phyloP scores from a whole-genome alignment of 2,329 filamentous ascomycete genomes.

The Hansfordia pulvinata region DNA sequence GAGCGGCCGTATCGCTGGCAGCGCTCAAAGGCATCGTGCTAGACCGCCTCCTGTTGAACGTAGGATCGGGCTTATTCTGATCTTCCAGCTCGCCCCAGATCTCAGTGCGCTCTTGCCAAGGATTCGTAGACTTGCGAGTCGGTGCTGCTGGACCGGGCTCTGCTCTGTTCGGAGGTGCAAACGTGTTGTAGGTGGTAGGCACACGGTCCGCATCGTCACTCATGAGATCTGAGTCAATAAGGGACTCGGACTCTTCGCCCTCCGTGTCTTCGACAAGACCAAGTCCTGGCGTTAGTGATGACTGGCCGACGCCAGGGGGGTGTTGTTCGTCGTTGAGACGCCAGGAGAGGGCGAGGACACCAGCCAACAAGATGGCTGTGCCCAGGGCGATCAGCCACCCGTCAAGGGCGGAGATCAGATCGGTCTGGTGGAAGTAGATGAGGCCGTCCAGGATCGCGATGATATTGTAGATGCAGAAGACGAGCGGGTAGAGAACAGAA shows the following conservation, averaged over 20 bases:
- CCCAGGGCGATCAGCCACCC: conserved; percentile 76
- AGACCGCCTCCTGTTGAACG: conserved; percentile 27
- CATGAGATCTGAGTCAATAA: conserved; percentile 32
- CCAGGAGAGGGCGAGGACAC: conserved; percentile 89
- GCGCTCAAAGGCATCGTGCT: conserved; percentile 28
- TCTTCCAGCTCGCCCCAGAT: conserved; percentile 87
- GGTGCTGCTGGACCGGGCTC: conserved; percentile 24
- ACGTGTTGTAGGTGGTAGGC: conserved; percentile 32
- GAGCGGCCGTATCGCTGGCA: conserved; percentile 23
- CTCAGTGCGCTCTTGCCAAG: conserved; percentile 58
- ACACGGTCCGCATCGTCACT: conserved; percentile 26
- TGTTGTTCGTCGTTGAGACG: conserved; percentile 69
- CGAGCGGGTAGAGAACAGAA: conserved; percentile 87
- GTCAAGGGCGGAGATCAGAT: conserved; percentile 61
- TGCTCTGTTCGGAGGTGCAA: conserved; percentile 23
- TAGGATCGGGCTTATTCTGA: conserved; percentile 34
- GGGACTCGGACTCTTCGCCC: conserved; percentile 39
- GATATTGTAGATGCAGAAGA: conserved; percentile 99
- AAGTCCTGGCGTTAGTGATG: conserved; percentile 67
- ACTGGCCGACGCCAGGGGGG: conserved; percentile 45
- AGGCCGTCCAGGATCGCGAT: conserved; percentile 94
- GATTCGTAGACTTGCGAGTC: conserved; percentile 31
- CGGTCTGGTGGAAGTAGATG: conserved; percentile 89
- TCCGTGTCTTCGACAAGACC: conserved; percentile 63
- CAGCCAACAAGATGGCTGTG: conserved; percentile 71